Base-by-base conservation (phyloP, 768 basidiomycete genomes). In the Boletus sp. region DNA sequence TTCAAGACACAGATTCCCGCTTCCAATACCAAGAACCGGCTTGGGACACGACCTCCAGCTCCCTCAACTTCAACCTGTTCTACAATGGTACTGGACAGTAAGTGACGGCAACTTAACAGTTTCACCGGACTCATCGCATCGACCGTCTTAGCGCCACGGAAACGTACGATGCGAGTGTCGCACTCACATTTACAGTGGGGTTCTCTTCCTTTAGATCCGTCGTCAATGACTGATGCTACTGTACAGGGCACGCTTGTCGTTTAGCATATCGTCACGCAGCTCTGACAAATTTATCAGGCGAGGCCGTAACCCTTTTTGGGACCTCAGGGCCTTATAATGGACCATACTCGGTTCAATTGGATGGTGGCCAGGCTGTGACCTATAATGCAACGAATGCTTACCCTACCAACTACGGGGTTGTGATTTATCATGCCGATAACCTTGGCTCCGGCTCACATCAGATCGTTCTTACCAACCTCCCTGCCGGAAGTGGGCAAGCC, bases 301-400 rank as follows among this genome's bases (percentile, higher is more conserved):
- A 77, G 47, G 76, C 73, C 7, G 68, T 83, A 8, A 76, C 75
- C 5, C 55, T 82, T 11, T 81, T 74, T 42, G 79, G 80, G 14
- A 74, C 78, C 18, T 71, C 77, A 1, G 72, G 76, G 5, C 74
- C 76, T 4, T 52, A 58, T 4, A 71, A 69, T 42, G 69, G 75
- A 30, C 67, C 66, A 1, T 80, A 77, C 54, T 65, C 67, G 0
- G 71, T 68, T 24, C 68, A 75, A 46, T 36, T 80, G 44, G 77
- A 79, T 36, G 68, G 67, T n/a, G 70, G 70, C 5, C 37, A 60
- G 10, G n/a, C 60, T 2, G 18, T 41, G 18, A 39, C 50, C 0
- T 71, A 70, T 29, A 66, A 67, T 29, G 66, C 64, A 36, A 50
- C 67, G 18, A 61, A 33, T 4, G 29, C 11, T 40, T 64, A 49